Conservation (phyloP, 2,329 filamentous ascomycete genomes). For the Calonectria pauciramosa region DNA sequence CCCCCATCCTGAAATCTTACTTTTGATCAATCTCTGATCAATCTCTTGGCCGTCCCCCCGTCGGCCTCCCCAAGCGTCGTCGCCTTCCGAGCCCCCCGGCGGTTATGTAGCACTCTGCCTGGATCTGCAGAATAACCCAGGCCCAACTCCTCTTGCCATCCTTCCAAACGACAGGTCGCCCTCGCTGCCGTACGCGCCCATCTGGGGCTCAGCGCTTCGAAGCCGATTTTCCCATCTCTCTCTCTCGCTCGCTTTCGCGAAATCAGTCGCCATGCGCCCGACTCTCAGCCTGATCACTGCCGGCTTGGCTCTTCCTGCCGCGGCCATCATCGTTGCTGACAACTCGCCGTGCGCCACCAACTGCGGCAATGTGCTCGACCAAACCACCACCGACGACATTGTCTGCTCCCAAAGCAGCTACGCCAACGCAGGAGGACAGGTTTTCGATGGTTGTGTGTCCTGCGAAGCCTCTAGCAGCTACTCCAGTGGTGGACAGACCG, state of each 20-base stretch:
- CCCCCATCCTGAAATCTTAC: conserved; percentile 9
- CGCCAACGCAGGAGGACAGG: conserved; percentile 56
- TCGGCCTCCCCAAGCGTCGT: neutral
- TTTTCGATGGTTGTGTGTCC: conserved; percentile 65
- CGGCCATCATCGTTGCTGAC: conserved; percentile 58
- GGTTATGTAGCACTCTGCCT: neutral
- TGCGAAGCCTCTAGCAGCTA: conserved; percentile 67
- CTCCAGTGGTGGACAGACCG: conserved; percentile 60
- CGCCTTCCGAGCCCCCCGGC: neutral
- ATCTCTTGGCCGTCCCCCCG: neutral
- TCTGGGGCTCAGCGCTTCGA: conserved; percentile 4
- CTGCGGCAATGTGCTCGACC: conserved; percentile 67
- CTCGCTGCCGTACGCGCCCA: neutral
- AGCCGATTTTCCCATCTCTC: neutral
- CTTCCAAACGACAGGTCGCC: conserved; percentile 1
- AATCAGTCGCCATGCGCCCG: neutral
- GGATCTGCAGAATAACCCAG: neutral
- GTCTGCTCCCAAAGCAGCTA: conserved; percentile 61
- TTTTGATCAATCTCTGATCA: conserved; percentile 3
- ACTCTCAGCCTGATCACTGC: neutral
- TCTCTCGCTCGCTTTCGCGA: neutral
- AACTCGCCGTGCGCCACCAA: conserved; percentile 63
- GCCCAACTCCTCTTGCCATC: neutral
- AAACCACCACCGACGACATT: conserved; percentile 62
- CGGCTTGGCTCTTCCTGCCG: conserved; percentile 32